Percentiles rank a stretch among this genome's conserved stretches.
These are phyloP conservation scores for Lunularia cruciata DNA, from an alignment of 225 moss, liverwort and hornwort species.

Conservation along the genomic window DNA sequence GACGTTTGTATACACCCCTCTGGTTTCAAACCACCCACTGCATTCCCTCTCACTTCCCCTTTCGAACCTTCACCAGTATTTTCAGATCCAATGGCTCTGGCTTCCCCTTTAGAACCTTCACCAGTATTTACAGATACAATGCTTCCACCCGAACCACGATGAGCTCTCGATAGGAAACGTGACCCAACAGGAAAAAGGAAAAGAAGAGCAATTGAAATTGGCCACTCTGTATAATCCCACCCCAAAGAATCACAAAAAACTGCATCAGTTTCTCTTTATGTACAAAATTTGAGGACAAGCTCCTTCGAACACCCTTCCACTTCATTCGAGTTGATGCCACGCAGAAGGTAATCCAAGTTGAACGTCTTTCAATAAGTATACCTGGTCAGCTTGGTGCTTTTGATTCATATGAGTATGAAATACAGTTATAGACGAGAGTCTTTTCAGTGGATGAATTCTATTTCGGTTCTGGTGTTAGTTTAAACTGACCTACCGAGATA, in stretches of 20 bases:
- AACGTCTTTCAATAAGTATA: not conserved
- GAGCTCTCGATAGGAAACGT: not conserved
- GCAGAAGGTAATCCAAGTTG: not conserved
- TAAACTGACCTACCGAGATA: not conserved
- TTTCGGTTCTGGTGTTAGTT: not conserved
- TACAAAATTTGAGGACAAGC: not conserved
- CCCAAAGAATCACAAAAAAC: not conserved
- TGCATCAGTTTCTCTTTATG: not conserved
- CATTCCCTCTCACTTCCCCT: conserved; percentile 21
- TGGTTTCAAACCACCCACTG: conserved; percentile 18
- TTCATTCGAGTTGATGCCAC: not conserved
- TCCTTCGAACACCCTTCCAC: not conserved
- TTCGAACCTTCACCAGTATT: conserved; percentile 38
- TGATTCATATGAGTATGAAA: not conserved
- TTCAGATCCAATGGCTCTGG: conserved; percentile 25
- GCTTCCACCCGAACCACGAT: not conserved
- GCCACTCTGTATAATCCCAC: not conserved
- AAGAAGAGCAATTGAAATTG: not conserved
- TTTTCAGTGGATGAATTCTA: too few species aligned
- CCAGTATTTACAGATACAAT: not conserved
- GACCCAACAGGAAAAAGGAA: not conserved
- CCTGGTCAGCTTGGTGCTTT: not conserved
- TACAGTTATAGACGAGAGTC: not conserved
- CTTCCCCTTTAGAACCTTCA: conserved; percentile 33
- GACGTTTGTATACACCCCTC: conserved; percentile 24